phyloP scores from a whole-genome alignment of 2,329 filamentous ascomycete genomes.

The Alternaria burnsii region DNA sequence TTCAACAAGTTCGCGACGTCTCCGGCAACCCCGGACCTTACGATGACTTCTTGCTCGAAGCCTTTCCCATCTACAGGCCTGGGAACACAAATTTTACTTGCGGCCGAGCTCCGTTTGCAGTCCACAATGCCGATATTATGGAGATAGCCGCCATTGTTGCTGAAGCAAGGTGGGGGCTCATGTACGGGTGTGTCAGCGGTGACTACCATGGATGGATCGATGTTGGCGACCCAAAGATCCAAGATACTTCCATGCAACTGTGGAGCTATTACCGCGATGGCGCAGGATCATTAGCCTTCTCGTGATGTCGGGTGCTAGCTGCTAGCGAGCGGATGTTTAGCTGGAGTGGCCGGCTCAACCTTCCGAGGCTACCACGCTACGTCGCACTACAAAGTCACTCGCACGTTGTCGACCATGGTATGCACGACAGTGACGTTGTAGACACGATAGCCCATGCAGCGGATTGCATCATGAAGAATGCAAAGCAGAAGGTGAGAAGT shows the following conservation, averaged over 20 bases:
- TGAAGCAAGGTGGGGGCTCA: too few species aligned
- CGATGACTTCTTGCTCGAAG: too few species aligned
- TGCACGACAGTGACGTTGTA: not conserved
- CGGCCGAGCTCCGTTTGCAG: too few species aligned
- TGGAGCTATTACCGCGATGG: not conserved
- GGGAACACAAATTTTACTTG: too few species aligned
- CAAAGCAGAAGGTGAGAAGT: not conserved
- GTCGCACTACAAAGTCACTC: not conserved
- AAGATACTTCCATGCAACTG: not conserved
- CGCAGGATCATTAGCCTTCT: not conserved
- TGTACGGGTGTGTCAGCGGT: too few species aligned
- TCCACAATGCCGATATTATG: too few species aligned
- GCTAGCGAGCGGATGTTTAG: not conserved
- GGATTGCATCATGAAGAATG: not conserved
- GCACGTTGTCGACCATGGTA: not conserved
- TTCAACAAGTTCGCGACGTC: too few species aligned
- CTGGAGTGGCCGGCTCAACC: conserved; percentile 1
- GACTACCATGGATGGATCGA: too few species aligned
- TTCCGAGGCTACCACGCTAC: not conserved
- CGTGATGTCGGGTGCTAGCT: conserved; percentile 3
- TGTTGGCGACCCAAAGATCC: too few species aligned
- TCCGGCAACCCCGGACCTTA: too few species aligned
- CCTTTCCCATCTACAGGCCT: too few species aligned
- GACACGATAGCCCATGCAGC: not conserved
- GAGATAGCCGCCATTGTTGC: too few species aligned